These are phyloP conservation scores for Salvia hispanica DNA, from an alignment of 257 asterid species.

Conservation along the genomic window DNA sequence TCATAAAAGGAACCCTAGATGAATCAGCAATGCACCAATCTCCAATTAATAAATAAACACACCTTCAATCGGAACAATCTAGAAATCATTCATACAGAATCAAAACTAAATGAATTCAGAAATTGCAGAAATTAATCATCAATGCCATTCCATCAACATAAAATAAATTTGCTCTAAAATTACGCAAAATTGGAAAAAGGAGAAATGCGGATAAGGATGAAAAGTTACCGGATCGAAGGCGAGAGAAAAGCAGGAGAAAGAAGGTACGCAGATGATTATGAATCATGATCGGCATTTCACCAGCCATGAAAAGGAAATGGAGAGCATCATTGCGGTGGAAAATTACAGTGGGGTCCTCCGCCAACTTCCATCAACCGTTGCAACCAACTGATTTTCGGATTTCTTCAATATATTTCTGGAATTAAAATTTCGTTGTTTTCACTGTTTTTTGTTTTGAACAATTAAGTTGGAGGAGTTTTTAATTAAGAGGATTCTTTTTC, in stretches of 20 bases:
- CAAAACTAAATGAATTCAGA: background rate
- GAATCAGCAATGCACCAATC: conserved; percentile 21
- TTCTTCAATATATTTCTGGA: background rate
- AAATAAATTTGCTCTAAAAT: too few relatives aligned
- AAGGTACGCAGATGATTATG: conserved; percentile 27
- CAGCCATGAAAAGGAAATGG: conserved; percentile 37
- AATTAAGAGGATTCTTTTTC: background rate
- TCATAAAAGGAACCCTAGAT: conserved; percentile 26
- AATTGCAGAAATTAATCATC: background rate
- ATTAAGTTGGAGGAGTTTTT: too few relatives aligned
- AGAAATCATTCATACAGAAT: conserved; percentile 4
- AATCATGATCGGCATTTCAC: conserved; percentile 24
- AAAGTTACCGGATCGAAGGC: conserved; percentile 38
- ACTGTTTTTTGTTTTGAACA: too few relatives aligned
- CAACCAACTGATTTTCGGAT: conserved; percentile 37
- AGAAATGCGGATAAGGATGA: background rate
- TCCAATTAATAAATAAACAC: background rate
- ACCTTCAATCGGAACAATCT: background rate
- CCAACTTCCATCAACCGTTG: conserved; percentile 37
- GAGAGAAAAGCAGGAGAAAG: conserved; percentile 41
- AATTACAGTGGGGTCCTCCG: too few relatives aligned
- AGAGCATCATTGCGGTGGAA: conserved; percentile 27
- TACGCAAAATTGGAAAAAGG: background rate
- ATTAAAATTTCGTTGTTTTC: too few relatives aligned
- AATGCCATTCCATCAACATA: background rate